Evolutionary conservation across 805 yeast species (phyloP), one percentile per base, ranked within the genome.

Genomic region (Metschnikowia kofuensis): DNA sequence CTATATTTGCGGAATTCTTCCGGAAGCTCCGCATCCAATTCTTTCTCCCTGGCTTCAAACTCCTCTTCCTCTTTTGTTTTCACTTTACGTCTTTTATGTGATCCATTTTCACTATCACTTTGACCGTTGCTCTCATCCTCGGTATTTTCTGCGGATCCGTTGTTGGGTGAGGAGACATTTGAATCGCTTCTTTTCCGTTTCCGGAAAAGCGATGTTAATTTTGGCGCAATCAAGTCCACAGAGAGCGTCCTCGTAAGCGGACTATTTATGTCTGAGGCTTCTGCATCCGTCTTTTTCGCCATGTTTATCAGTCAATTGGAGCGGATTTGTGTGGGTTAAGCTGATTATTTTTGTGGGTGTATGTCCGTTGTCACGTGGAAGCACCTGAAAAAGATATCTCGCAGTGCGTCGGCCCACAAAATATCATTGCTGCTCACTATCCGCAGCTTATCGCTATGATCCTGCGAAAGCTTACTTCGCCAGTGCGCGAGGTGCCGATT

Each of bases 1-100:
- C 96, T 78, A 70, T 75, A 89, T 68, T 82, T 86, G 50, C 91
- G 75, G 60, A 79, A 80, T 53, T 87, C 82, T 44, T 76, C 85
- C 2, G 90, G 94, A 36, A 88, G 68, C 52, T 72, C 78, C 3
- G 67, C 82, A 59, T 87, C 94, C 51, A 78, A 78, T 56, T 78
- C 75, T 47, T 70, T 70, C 62, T 89, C 96, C 29, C 70, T 66
- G 42, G 71, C 75, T 39, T 68, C 70, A 54, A 63, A 66, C 54
- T 58, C 66, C 53, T 66, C 66, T 41, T 63, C 56, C 38, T 60
- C 58, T 39, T 66, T 47, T 7, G 68, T 55, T 37, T 64, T 58
- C 27, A 64, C 57, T 38, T 57, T 62, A 14, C 69, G 55, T 44
- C 64, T 61, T 44, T 50, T 55, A 11, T 50, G 51, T 34, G 42